These are phyloP conservation scores for Thuidium tamariscinum DNA, from an alignment of 225 moss, liverwort and hornwort genomes.

Conservation along the genomic window DNA sequence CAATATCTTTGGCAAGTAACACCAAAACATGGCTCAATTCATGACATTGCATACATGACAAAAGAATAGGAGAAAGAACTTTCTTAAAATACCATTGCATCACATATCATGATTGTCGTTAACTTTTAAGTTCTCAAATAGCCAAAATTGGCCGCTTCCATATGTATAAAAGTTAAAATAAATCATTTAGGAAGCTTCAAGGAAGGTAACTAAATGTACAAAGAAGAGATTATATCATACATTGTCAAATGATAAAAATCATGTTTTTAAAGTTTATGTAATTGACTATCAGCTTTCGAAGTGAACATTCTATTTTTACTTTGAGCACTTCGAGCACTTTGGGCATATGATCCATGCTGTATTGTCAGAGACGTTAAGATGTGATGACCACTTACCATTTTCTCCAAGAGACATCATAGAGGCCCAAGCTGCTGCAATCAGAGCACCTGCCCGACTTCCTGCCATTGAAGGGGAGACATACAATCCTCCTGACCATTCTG, in stretches of 20 bases:
- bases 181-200: not conserved
- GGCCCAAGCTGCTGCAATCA: conserved; percentile 98
- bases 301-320: not conserved
- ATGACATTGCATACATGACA: not conserved
- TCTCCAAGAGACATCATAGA: conserved; percentile 93
- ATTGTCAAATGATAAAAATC: not conserved
- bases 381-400: conserved; percentile 36
- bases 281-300: not conserved
- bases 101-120: not conserved
- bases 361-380: not conserved
- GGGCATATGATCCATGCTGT: not conserved
- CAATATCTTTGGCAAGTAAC: not conserved
- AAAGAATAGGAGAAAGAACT: not conserved
- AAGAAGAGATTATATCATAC: not conserved
- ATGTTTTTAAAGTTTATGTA: not conserved
- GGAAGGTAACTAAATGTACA: not conserved
- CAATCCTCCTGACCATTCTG: conserved; percentile 99
- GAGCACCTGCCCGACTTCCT: conserved; percentile 89
- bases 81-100: not conserved
- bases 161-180: not conserved
- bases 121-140: not conserved
- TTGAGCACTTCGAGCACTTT: not conserved
- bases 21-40: not conserved
- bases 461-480: conserved; percentile 98
- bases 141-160: not conserved